Percentiles rank a stretch among this genome's conserved stretches.
Conservation (phyloP, 2,329 filamentous ascomycete genomes). For the Fusarium virguliforme region DNA sequence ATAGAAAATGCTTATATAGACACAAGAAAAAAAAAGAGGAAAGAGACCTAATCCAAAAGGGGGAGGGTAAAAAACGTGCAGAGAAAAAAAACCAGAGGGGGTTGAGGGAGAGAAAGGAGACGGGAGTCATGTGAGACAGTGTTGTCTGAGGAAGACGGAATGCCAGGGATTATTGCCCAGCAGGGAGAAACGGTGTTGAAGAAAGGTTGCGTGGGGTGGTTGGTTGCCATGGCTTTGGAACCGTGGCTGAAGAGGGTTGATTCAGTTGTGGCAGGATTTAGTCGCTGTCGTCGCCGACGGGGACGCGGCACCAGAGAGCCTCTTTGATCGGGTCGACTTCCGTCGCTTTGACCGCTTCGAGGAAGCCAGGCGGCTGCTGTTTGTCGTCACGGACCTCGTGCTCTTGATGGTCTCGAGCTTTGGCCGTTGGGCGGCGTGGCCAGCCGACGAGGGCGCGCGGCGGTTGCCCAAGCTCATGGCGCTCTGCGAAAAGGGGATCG, state of each 20-base stretch:
- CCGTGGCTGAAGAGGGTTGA: slow-evolving; percentile 31
- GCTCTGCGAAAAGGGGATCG: slow-evolving; percentile 47
- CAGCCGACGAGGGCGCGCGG: slow-evolving; percentile 42
- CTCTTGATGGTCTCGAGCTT: slow-evolving; percentile 66
- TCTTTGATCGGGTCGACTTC: slow-evolving; percentile 53
- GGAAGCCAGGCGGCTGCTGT: slow-evolving; percentile 51
- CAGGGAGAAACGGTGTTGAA: slow-evolving; percentile 31
- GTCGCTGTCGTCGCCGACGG: slow-evolving; percentile 59
- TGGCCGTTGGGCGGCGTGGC: slow-evolving; percentile 60
- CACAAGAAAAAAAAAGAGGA: slow-evolving; percentile 20
- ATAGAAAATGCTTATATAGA: slow-evolving; percentile 49
- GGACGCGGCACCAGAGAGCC: slow-evolving; percentile 54
- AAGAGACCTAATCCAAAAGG: slow-evolving; percentile 31
- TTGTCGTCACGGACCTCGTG: slow-evolving; percentile 53
- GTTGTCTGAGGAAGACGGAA: slow-evolving; percentile 16
- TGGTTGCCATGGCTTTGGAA: slow-evolving; percentile 25
- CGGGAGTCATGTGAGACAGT: slow-evolving; percentile 26
- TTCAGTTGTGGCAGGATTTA: slow-evolving; percentile 34
- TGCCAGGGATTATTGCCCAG: slow-evolving; percentile 18
- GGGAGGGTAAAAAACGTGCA: background rate
- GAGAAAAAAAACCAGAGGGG: slow-evolving; percentile 31
- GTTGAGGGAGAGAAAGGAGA: slow-evolving; percentile 18
- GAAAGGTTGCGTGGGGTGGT: slow-evolving; percentile 27
- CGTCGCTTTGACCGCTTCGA: slow-evolving; percentile 53
- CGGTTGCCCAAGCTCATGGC: slow-evolving; percentile 48